These are phyloP conservation scores for Hypoxylon rubiginosum DNA, from an alignment of 2,329 filamentous ascomycete species.

Conservation along the genomic window DNA sequence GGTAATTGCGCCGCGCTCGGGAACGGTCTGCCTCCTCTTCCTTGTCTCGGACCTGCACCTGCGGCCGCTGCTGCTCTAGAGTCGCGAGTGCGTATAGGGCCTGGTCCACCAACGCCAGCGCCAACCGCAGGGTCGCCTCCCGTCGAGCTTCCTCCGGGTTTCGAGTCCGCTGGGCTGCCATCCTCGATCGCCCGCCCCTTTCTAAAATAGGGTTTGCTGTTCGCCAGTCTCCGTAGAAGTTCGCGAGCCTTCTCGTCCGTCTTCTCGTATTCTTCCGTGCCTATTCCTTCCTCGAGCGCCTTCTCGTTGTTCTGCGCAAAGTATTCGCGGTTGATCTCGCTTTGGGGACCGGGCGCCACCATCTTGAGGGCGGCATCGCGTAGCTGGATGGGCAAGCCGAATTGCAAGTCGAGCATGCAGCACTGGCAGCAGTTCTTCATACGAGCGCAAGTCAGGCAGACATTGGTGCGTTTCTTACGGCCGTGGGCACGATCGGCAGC, in stretches of 20 bases:
- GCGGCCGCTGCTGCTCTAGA: constrained; percentile 65
- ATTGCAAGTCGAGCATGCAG: constrained; percentile 98
- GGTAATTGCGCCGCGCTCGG: constrained; percentile 80
- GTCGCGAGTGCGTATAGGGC: constrained; percentile 83
- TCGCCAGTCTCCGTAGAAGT: constrained; percentile 83
- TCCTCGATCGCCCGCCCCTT: constrained; percentile 84
- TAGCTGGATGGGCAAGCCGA: constrained; percentile 93
- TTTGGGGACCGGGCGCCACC: constrained; percentile 92
- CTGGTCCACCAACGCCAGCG: constrained; percentile 73
- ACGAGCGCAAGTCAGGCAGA: constrained; percentile 95
- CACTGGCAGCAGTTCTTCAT: constrained; percentile 99
- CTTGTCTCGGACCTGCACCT: constrained; percentile 62
- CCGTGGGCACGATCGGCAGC: constrained; percentile 88
- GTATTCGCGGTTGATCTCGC: constrained; percentile 94
- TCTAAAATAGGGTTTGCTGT: constrained; percentile 95
- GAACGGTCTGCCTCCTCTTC: constrained; percentile 70
- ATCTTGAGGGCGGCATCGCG: constrained; percentile 97
- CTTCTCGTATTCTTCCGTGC: constrained; percentile 92
- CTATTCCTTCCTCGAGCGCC: constrained; percentile 91
- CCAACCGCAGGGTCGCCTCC: constrained; percentile 63
- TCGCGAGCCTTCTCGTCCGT: constrained; percentile 97
- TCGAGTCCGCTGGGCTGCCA: constrained; percentile 54
- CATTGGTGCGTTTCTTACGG: constrained; percentile 92
- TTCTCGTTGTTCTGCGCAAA: constrained; percentile 98
- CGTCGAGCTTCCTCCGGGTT: constrained; percentile 54